These are phyloP conservation scores for Flaveria ramosissima DNA, from an alignment of 129 eudicot genomes.

Conservation along the genomic window DNA sequence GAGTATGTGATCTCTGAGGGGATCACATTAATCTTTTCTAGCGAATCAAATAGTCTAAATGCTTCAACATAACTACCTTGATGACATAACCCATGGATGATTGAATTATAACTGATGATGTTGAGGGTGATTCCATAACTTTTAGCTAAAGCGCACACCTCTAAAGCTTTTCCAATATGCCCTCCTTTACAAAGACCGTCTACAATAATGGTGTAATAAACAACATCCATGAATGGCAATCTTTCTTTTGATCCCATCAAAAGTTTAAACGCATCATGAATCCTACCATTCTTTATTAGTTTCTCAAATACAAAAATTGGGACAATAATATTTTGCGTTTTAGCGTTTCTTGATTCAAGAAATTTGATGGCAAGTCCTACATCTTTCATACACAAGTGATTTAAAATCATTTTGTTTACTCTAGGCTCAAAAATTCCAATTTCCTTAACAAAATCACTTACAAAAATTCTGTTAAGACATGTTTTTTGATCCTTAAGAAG, in stretches of 20 bases:
- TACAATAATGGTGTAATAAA: slow-evolving; percentile 63
- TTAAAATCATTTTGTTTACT: slow-evolving; percentile 45
- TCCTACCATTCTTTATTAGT: slow-evolving; percentile 51
- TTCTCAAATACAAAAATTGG: slow-evolving; percentile 42
- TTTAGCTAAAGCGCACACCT: slow-evolving; percentile 57
- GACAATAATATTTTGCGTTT: slow-evolving; percentile 31
- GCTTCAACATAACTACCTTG: slow-evolving; percentile 86
- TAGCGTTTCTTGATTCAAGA: slow-evolving; percentile 38
- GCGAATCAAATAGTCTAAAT: slow-evolving; percentile 79
- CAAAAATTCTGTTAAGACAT: slow-evolving; percentile 25
- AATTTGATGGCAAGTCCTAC: slow-evolving; percentile 54
- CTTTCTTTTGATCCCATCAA: slow-evolving; percentile 50
- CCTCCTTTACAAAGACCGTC: slow-evolving; percentile 75
- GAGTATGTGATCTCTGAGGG: slow-evolving; percentile 85
- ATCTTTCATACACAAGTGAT: slow-evolving; percentile 60
- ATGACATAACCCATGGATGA: slow-evolving; percentile 71
- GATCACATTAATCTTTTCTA: slow-evolving; percentile 52
- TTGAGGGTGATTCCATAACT: slow-evolving; percentile 49
- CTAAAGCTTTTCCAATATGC: slow-evolving; percentile 66
- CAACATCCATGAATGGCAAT: slow-evolving; percentile 56
- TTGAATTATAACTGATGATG: slow-evolving; percentile 65
- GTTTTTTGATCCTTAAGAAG: slow-evolving; percentile 40
- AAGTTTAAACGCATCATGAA: slow-evolving; percentile 67
- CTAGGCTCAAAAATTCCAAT: slow-evolving; percentile 49
- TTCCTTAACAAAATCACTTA: slow-evolving; percentile 54